Evolutionary conservation across 257 asterid genomes (phyloP), one percentile per base, ranked within the genome.

Genomic region (Perilla frutescens): DNA sequence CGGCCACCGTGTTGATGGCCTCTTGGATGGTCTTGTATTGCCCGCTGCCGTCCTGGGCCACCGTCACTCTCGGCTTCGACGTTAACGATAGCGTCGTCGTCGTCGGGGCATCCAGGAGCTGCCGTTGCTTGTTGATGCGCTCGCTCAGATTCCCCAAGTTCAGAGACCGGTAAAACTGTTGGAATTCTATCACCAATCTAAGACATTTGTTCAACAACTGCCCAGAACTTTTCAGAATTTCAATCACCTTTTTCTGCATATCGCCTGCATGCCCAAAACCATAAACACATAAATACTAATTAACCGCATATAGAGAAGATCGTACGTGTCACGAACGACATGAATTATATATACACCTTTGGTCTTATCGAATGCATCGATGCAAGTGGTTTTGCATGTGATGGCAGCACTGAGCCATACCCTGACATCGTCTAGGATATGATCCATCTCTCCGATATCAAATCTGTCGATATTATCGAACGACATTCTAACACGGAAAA

Each of bases 31-130:
- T 79, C 78, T 59, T 82, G 49, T 49, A 86, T 5, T 81, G 64
- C 3, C 96, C 96, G 56, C 87, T 85, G 0, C 96, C 96, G 68
- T 91, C 97, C 26, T 72, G 78, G 2, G 96, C 89, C 76, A 89
- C 97, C 54, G 80, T 80, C 1, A 58, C 86, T 4, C 84, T 84
- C 0, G 90, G 82, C 26, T 20, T 20, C 26, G 26, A 20, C 58
- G 76, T 81, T 59, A 63, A 2, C 1, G 64, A 26, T 1, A 69
- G 58, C 6, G 70, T 59, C 54, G 6, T 5, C 0, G 54, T 14
- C 6, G 76, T 69, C 77, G 85, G 76, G 85, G 84, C 73, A 36
- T 81, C 55, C 93, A 70, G 0, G 73, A 50, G 8, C 26, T 76
- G 81, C 11, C 80, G 80, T 15, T 78, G 68, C 68, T 34, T 34